phyloP scores from a whole-genome alignment of 2,329 filamentous ascomycete genomes.

The Orbilia quercus region DNA sequence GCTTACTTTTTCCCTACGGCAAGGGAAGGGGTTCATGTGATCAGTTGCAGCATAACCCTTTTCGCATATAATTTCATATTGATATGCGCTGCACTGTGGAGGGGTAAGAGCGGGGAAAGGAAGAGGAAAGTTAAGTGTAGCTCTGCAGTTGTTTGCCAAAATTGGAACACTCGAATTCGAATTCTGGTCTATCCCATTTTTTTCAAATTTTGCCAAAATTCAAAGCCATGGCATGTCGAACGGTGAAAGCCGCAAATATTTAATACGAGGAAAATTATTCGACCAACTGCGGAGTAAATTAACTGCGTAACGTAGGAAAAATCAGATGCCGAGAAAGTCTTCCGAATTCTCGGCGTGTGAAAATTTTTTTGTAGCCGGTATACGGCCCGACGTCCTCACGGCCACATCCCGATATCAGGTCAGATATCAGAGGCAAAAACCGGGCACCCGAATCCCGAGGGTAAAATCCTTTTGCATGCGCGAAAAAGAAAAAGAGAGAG shows the following conservation, averaged over 20 bases:
- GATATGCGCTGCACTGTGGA: no score
- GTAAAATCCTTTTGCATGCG: not conserved
- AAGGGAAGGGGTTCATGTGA: conserved; percentile 35
- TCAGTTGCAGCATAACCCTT: conserved; percentile 36
- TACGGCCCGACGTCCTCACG: conserved; percentile 30
- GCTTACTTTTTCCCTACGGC: conserved; percentile 34
- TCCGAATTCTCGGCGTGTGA: conserved; percentile 2
- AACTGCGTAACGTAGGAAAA: no score
- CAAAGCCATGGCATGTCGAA: not conserved
- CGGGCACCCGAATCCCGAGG: conserved; percentile 20
- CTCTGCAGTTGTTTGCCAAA: no score
- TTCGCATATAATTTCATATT: no score
- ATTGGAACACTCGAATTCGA: no score
- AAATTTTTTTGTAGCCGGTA: conserved; percentile 14
- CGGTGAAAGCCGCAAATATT: not conserved
- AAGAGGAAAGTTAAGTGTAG: no score
- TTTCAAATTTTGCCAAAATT: conserved; percentile 3
- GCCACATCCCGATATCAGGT: conserved; percentile 36
- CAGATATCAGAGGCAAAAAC: conserved; percentile 17
- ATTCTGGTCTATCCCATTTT: conserved; percentile 18
- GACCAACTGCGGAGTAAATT: not conserved
- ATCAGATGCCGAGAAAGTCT: conserved; percentile 11
- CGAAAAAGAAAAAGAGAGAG: conserved; percentile 2
- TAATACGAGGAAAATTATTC: not conserved
- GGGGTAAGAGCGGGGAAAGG: no score